A percentile compares a stretch with the other conserved stretches of the same genome.
Conservation (phyloP, 2,329 filamentous ascomycete genomes). For the Delphinella strobiligena region DNA sequence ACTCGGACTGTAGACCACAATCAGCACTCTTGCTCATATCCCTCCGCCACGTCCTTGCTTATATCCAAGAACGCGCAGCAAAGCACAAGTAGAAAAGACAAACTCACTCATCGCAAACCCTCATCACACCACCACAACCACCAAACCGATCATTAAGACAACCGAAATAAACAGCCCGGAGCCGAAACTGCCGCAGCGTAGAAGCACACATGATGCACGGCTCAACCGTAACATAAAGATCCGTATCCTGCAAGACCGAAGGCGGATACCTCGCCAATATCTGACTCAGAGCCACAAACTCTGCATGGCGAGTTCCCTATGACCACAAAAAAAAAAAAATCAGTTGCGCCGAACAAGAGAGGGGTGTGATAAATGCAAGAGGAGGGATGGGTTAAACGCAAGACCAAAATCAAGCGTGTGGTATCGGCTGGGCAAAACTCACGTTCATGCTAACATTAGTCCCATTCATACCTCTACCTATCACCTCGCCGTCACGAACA, state of each 20-base stretch:
- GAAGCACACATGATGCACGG: slow-evolving; percentile 99
- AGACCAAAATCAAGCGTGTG: too few relatives aligned
- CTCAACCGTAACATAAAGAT: slow-evolving; percentile 94
- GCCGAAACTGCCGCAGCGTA: slow-evolving; percentile 73
- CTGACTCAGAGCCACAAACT: slow-evolving; percentile 73
- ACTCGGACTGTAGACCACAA: slow-evolving; percentile 34
- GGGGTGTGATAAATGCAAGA: background rate
- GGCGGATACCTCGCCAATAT: slow-evolving; percentile 54
- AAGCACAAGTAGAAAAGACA: background rate
- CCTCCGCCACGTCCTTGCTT: too few relatives aligned
- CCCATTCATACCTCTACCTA: slow-evolving; percentile 90
- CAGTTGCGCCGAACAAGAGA: background rate
- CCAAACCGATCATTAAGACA: slow-evolving; percentile 96
- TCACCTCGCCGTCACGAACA: slow-evolving; percentile 64
- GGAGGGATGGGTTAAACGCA: background rate
- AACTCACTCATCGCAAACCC: slow-evolving; percentile 59
- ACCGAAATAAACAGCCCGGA: slow-evolving; percentile 86
- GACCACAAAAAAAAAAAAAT: background rate
- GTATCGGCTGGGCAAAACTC: slow-evolving; percentile 14
- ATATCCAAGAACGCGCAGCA: too few relatives aligned
- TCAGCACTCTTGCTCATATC: background rate
- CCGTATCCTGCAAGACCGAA: slow-evolving; percentile 57
- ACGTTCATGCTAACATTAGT: slow-evolving; percentile 75
- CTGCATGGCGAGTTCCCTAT: slow-evolving; percentile 83
- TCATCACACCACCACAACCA: slow-evolving; percentile 86